Evolutionary conservation across 2,329 filamentous ascomycete species (phyloP), one percentile per base, ranked within the genome.

Genomic region (Arthrocladium fulminans): DNA sequence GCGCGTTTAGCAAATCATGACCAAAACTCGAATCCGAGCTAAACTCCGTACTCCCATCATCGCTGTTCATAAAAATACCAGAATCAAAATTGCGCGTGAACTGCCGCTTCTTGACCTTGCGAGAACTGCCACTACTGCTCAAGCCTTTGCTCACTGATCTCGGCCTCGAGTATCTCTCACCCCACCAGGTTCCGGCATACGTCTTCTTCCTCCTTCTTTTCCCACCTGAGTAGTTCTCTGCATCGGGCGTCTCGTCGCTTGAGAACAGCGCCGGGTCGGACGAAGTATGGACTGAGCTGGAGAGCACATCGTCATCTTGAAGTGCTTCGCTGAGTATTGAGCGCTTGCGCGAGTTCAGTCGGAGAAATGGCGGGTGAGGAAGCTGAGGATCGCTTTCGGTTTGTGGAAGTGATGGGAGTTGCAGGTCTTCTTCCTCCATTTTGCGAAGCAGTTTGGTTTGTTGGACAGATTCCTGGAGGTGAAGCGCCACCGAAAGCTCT

Each of bases 21-120:
- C 69, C 68, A 19, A 65, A 61, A 57, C 64, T 67, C 10, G 47
- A 49, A 61, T 67, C 66, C 44, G 66, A 58, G 38, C 64, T 58
- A 32, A 61, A 60, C 5, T 63, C 61, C 2, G 59, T 60, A 2
- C 57, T 59, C 7, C 66, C 66, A 50, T 68, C 67, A 56, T 72
- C 69, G 54, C 69, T 72, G 2, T 64, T 67, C 68, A 72, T 69
- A 64, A 69, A 73, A 9, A 73, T 67, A 49, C 70, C 70, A 57
- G 67, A 70, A 50, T 72, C 70, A 23, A 70, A 59, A 51, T 70
- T 59, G 19, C 69, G 61, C 56, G 68, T 69, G 37, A 72, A 72
- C 32, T 67, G 64, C 2, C 62, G 63, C 48, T 68, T 60, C 54
- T 66, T 67, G 8, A 60, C 60, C 13, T 3, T 47, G 20, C n/a